phyloP scores from a whole-genome alignment of 2,329 filamentous ascomycete species.

The Nemania serpens region DNA sequence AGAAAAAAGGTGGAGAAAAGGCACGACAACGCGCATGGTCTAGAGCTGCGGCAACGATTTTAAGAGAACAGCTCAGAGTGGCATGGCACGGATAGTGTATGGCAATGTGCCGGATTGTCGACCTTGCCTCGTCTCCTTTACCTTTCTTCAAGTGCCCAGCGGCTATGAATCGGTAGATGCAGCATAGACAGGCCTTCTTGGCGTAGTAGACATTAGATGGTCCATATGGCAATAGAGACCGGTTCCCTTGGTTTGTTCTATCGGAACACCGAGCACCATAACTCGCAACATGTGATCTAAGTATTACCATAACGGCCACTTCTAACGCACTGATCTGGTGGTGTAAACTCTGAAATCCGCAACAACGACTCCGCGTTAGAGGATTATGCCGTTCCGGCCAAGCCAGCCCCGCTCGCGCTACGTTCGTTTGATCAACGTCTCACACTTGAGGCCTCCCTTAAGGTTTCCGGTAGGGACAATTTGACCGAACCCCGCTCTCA shows the following conservation, averaged over 20 bases:
- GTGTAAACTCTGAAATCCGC: conserved; percentile 1
- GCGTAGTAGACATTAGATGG: conserved; percentile 21
- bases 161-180: conserved; percentile 17
- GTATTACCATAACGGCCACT: conserved; percentile 9
- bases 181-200: conserved; percentile 25
- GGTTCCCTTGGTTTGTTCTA: conserved; percentile 16
- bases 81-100: conserved; percentile 2
- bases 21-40: conserved; percentile 15
- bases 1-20: background rate
- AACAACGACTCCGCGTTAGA: background rate
- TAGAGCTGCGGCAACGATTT: conserved; percentile 18
- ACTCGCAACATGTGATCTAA: conserved; percentile 29
- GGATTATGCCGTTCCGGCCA: conserved; percentile 1
- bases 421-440: conserved; percentile 10
- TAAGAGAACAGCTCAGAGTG: conserved; percentile 7
- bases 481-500: background rate
- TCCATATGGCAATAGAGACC: conserved; percentile 19
- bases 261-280: conserved; percentile 17
- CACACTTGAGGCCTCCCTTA: conserved; percentile 3
- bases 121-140: conserved; percentile 6
- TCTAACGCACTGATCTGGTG: background rate
- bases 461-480: background rate
- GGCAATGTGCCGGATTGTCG: background rate
- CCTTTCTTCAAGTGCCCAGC: conserved; percentile 5
- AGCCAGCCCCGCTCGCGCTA: background rate